Base-by-base conservation (phyloP, 352 stramenopile species). In the Globisporangium echinulatum region DNA sequence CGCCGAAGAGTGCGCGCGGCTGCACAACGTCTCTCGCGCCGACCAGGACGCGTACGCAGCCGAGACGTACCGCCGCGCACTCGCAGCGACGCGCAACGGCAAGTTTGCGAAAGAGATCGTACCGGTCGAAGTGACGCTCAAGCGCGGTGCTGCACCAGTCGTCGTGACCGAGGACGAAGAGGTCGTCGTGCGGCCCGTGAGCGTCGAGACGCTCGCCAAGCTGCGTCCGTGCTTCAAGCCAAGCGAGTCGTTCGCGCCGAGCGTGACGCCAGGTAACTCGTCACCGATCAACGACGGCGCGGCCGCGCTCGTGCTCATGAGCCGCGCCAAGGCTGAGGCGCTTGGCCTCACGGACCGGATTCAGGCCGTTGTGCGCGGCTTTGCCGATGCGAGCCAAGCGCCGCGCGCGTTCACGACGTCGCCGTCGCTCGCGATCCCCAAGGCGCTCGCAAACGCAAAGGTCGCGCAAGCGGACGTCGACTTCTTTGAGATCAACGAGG, bases 401-500 rank as follows among this genome's bases (percentile, higher is more conserved):
- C 89, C 96, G 11, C 79, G 88, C 0, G 68, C 92, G 58, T 99
- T 99, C 71, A 98, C 96, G 8, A 97, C 90, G 4, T 91, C 96
- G 8, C 96, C 96, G 5, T 74, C 92, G 7, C 69, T 96, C 46
- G 96, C 95, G 10, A 91, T 98, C 54, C 93, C 96, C 2, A 86
- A 91, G 46, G 95, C 96, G 2, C 63, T 87, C 9, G 65, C 56
- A 14, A 72, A 90, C 55, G 94, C 96, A 4, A 77, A 82, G 40
- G 33, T 98, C 10, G 44, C 58, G n/a, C 61, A 90, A 11, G 71
- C 66, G 11, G 90, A 98, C 65, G 76, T 99, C 6, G 92, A 99
- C 47, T 98, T 89, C 70, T 93, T 96, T 69, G 97, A 99, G 77
- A 97, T 99, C 63, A 99, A 99, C 69, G 96, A 99, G 67, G 97